These are phyloP conservation scores for Saccharomycopsis sp. DNA, from an alignment of 805 yeast genomes.

Conservation along the genomic window DNA sequence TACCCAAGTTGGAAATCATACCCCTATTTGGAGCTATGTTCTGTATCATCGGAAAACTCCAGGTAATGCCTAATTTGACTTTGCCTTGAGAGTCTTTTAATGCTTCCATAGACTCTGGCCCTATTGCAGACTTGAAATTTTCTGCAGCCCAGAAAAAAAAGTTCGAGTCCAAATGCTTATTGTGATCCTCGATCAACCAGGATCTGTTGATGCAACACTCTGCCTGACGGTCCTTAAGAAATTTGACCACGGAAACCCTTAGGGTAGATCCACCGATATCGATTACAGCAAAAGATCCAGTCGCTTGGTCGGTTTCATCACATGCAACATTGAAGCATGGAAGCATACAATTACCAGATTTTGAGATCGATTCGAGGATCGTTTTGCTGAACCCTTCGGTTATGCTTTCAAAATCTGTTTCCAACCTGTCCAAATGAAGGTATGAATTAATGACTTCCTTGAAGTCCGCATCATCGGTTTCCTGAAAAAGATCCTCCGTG, in stretches of 20 bases:
- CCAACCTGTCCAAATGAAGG: neutral
- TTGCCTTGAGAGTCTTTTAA: neutral
- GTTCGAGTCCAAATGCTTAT: neutral
- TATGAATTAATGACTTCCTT: neutral
- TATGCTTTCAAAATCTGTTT: slow-evolving; percentile 13
- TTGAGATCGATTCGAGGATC: slow-evolving; percentile 2
- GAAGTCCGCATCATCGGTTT: neutral
- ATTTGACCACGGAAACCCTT: slow-evolving; percentile 1
- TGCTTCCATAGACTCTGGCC: neutral
- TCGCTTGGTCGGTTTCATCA: neutral
- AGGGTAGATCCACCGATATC: slow-evolving; percentile 6
- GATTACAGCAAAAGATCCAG: neutral
- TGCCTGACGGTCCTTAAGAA: slow-evolving; percentile 2
- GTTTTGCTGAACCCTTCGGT: slow-evolving; percentile 4
- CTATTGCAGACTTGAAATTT: neutral
- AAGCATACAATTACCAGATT: slow-evolving; percentile 3
- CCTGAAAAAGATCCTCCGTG: neutral
- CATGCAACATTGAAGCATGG: slow-evolving; percentile 1
- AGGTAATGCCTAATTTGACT: neutral
- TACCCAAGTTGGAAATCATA: neutral
- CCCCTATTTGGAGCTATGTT: slow-evolving; percentile 1
- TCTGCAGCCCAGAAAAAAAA: neutral
- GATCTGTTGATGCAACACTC: neutral
- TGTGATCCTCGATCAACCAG: neutral
- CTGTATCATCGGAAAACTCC: slow-evolving; percentile 1